A percentile compares a stretch with the other conserved stretches of the same genome.
Conservation (phyloP, 2,329 filamentous ascomycete species). For the Aspergillus awamori region DNA sequence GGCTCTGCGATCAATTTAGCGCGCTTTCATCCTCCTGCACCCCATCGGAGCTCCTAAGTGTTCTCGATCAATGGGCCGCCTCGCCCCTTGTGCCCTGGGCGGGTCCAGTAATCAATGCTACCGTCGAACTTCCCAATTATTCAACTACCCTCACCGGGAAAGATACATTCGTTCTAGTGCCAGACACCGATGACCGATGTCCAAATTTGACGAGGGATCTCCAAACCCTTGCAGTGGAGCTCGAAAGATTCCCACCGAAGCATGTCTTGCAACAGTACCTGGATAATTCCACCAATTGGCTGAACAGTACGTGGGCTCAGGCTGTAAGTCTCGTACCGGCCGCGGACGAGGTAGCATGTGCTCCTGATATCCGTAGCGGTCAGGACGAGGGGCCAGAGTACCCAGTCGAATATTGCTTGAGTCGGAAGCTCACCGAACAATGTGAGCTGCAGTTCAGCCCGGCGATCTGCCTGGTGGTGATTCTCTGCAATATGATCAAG, state of each 20-base stretch:
- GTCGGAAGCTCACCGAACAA: not conserved
- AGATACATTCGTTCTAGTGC: too few relatives aligned
- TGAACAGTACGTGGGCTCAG: not conserved
- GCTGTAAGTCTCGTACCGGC: not conserved
- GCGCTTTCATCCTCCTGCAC: not conserved
- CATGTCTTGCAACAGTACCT: not conserved
- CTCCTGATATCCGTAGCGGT: not conserved
- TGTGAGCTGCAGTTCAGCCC: slow-evolving; percentile 21
- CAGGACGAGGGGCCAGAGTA: not conserved
- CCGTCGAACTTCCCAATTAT: not conserved
- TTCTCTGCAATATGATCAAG: slow-evolving; percentile 15
- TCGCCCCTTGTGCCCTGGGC: not conserved
- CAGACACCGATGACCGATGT: not conserved
- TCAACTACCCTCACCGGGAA: not conserved
- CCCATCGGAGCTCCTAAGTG: not conserved
- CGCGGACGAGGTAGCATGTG: not conserved
- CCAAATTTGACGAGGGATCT: too few relatives aligned
- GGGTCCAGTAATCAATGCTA: not conserved
- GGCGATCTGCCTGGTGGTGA: slow-evolving; percentile 14
- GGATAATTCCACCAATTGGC: not conserved
- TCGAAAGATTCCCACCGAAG: not conserved
- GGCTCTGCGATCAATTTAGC: not conserved
- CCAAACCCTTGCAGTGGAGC: not conserved
- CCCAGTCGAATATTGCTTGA: not conserved
- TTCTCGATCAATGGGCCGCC: not conserved